Base-by-base conservation (phyloP, 257 asterid genomes). In the Penstemon eatonii region DNA sequence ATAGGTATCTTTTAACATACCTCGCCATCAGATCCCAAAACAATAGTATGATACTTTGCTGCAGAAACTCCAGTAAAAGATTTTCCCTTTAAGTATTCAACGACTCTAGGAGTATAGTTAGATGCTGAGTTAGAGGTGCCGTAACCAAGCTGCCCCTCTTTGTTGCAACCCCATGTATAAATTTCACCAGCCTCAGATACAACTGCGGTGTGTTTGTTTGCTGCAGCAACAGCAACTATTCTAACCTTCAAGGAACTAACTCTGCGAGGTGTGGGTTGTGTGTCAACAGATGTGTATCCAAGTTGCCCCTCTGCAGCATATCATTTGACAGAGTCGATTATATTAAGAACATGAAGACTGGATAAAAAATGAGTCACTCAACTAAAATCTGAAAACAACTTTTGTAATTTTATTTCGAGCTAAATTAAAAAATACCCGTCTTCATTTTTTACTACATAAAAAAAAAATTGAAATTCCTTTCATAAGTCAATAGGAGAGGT, bases 121-220 rank as follows among this genome's bases (percentile, higher is more conserved):
- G 98, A 91, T 56, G 99, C 96, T 5, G 99, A 91, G 73, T 94
- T 94, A 50, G 95, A 89, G 73, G 99, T 94, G 67, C 97, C 99
- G 65, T 94, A 94, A 68, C 99, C 99, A 62, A 94, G 96, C 84
- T 94, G 99, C 51, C 99, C 99, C 86, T 94, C 96, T 81, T 82
- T 94, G 79, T 94, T 94, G 92, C 98, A 91, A 49, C 99, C 99
- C 99, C 99, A 94, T 54, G 99, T 94, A 72, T 84, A 94, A 54
- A 89, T 78, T 75, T 94, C 99, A 73, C 99, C 98, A 61, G 75
- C 86, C 67, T 82, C 95, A 15, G 99, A 91, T 64, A 94, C 95
- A 13, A 86, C 99, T 5, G 88, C 93, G 64, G 99, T 84, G 85
- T 94, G 99, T 72, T 94, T 94, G 84, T 94, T 94, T 75, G 99